These are phyloP conservation scores for Neophaeococcomyces aloes DNA, from an alignment of 2,329 filamentous ascomycete species.

Conservation along the genomic window DNA sequence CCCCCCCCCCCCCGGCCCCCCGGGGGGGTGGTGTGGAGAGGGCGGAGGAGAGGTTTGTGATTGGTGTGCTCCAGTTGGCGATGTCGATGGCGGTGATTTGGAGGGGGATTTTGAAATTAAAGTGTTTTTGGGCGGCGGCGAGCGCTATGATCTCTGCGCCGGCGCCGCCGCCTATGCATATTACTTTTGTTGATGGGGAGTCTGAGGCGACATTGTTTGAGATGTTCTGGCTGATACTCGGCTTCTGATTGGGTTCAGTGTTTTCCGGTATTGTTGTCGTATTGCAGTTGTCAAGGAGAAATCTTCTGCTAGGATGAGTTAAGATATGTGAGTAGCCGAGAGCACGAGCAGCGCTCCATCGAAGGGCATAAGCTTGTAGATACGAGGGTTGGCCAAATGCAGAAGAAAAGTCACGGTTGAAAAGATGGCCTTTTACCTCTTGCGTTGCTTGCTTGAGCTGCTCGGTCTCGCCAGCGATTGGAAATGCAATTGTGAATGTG, in stretches of 20 bases:
- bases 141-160: constrained; percentile 58
- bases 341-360: constrained; percentile 83
- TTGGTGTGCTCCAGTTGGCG: constrained; percentile 62
- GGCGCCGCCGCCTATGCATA: constrained; percentile 55
- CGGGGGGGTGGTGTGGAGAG: constrained; percentile 35
- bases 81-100: constrained; percentile 64
- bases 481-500: constrained; percentile 59
- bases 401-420: constrained; percentile 67
- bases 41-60: constrained; percentile 46
- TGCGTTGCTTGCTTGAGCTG: constrained; percentile 53
- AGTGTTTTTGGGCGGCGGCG: constrained; percentile 28
- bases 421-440: constrained; percentile 75
- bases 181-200: constrained; percentile 27
- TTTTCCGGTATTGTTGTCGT: neutral
- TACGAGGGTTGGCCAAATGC: constrained; percentile 66
- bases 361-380: constrained; percentile 70
- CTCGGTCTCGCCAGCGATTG: constrained; percentile 39
- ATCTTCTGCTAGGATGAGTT: constrained; percentile 17
- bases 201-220: neutral
- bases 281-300: neutral
- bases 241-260: neutral
- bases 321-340: constrained; percentile 66
- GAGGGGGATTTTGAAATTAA: constrained; percentile 16
- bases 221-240: constrained; percentile 4
- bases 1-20: too few species aligned